These are phyloP conservation scores for Cladosporium velox DNA, from an alignment of 2,329 filamentous ascomycete species.

Conservation along the genomic window DNA sequence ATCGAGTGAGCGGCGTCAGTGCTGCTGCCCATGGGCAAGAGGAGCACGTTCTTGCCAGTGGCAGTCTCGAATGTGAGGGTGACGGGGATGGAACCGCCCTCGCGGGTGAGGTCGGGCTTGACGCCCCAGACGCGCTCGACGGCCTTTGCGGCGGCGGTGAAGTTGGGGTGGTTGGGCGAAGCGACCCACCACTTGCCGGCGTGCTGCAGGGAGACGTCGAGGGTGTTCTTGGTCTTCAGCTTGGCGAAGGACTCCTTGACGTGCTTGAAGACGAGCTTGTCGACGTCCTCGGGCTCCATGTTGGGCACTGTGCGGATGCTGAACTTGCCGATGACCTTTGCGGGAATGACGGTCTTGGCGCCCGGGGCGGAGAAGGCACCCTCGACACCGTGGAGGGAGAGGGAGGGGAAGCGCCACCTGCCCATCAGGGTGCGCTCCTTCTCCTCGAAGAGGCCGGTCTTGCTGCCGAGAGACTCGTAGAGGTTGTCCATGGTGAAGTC, in stretches of 20 bases:
- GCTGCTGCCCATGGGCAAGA: constrained; percentile 95
- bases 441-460: constrained; percentile 81
- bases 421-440: constrained; percentile 95
- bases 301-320: constrained; percentile 95
- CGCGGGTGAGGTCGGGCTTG: constrained; percentile 90
- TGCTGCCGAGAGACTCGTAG: constrained; percentile 85
- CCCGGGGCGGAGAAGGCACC: constrained; percentile 91
- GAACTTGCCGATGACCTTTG: constrained; percentile 98
- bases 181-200: constrained; percentile 99
- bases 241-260: constrained; percentile 83
- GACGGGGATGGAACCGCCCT: constrained; percentile 95
- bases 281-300: constrained; percentile 92
- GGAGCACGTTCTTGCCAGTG: constrained; percentile 93
- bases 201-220: constrained; percentile 81
- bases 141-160: constrained; percentile 90
- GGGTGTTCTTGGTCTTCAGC: constrained; percentile 86
- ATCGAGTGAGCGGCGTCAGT: constrained; percentile 97
- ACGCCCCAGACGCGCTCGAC: constrained; percentile 93
- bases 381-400: constrained; percentile 93
- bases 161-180: constrained; percentile 98
- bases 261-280: constrained; percentile 79
- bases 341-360: constrained; percentile 97
- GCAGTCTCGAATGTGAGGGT: constrained; percentile 97
- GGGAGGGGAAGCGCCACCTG: constrained; percentile 90
- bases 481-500: constrained; percentile 96